Evolutionary conservation across 2,329 filamentous ascomycete species (phyloP).

Genomic region (Ascochyta koolunga): DNA sequence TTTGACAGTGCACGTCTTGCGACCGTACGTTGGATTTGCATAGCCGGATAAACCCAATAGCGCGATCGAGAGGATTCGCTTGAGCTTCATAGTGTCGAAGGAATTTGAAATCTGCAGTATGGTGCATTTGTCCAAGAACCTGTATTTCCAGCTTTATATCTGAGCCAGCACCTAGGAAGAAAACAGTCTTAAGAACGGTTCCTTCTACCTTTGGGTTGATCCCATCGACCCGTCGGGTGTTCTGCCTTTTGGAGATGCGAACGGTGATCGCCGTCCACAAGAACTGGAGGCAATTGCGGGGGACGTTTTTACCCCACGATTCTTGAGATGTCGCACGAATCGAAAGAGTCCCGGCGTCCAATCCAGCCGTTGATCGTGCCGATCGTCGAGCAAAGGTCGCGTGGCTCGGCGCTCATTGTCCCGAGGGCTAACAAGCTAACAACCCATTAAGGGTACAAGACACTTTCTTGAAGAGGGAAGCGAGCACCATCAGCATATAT

Average conservation of each 20-base stretch:
- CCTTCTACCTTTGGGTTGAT: neutral
- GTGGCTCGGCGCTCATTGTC: neutral
- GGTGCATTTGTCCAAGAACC: neutral
- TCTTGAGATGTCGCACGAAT: conserved; percentile 1
- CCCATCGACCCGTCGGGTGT: conserved; percentile 1
- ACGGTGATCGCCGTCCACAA: neutral
- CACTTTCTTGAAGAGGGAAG: neutral
- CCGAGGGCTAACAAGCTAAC: too few species aligned
- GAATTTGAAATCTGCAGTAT: neutral
- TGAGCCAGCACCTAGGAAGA: neutral
- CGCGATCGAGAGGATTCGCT: neutral
- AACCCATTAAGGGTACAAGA: too few species aligned
- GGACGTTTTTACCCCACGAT: neutral
- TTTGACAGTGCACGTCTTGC: conserved; percentile 24
- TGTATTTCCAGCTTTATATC: neutral
- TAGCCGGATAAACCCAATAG: neutral
- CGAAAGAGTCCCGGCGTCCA: neutral
- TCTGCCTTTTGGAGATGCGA: neutral
- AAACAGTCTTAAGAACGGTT: neutral
- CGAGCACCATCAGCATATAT: too few species aligned
- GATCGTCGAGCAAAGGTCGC: neutral
- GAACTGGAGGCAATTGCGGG: conserved; percentile 2
- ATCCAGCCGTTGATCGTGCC: neutral
- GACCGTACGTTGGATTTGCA: neutral
- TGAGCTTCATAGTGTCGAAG: neutral